Evolutionary conservation across 345 rosid genomes (phyloP).

Genomic region (Limnanthes douglasii): DNA sequence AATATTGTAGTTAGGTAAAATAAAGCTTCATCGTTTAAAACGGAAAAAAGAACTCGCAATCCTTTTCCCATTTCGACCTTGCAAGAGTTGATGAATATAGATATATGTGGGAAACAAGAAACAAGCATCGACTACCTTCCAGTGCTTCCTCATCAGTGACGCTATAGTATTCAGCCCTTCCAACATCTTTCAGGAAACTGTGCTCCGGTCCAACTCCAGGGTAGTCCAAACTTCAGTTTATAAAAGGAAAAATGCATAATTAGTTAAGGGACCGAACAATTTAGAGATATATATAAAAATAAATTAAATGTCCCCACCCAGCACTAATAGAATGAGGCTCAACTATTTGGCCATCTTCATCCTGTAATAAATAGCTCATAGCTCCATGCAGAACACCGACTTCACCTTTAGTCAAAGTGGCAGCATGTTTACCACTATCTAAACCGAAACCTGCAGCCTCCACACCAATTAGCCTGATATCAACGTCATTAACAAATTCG

Average conservation of each 20-base stretch:
- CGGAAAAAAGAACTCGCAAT: neutral
- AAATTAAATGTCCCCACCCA: constrained; percentile 31
- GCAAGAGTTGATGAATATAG: neutral
- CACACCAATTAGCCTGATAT: constrained; percentile 82
- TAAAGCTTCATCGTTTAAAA: neutral
- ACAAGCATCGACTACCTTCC: constrained; percentile 34
- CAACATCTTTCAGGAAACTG: constrained; percentile 74
- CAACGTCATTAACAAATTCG: constrained; percentile 66
- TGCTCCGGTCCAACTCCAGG: constrained; percentile 99
- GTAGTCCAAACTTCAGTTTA: constrained; percentile 61
- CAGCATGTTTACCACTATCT: constrained; percentile 93
- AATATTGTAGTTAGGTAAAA: too few relatives aligned
- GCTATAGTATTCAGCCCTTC: constrained; percentile 70
- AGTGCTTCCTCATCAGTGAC: constrained; percentile 83
- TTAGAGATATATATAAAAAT: neutral
- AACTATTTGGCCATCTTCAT: constrained; percentile 82
- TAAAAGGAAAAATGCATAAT: neutral
- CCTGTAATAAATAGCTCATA: constrained; percentile 91
- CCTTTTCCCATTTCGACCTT: too few relatives aligned
- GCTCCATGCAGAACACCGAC: constrained; percentile 94
- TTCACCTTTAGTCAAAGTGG: constrained; percentile 75
- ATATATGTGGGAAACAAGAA: neutral
- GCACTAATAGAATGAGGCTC: constrained; percentile 95
- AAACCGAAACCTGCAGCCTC: constrained; percentile 93
- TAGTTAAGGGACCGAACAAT: neutral